A percentile compares a stretch with the other conserved stretches of the same genome.
Evolutionary conservation across 768 basidiomycete genomes (phyloP).

Genomic region (Butyriboletus loyo): DNA sequence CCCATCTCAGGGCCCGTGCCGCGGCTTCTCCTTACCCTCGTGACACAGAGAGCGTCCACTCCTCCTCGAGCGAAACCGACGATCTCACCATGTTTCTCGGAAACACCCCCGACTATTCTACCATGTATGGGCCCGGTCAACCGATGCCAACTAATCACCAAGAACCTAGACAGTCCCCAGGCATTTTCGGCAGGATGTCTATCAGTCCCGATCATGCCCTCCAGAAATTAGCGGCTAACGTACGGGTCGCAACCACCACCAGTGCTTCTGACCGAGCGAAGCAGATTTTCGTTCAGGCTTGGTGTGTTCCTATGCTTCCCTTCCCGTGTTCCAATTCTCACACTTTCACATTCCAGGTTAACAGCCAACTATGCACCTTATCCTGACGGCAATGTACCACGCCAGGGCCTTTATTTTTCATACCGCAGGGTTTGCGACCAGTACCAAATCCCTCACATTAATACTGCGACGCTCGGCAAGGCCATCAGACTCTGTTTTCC

Average conservation of each 20-base stretch:
- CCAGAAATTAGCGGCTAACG: constrained; percentile 84
- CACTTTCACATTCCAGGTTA: constrained; percentile 51
- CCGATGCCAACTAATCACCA: constrained; percentile 40
- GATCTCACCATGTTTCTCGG: constrained; percentile 77
- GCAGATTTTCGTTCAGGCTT: constrained; percentile 90
- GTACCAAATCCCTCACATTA: constrained; percentile 91
- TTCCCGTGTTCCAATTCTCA: constrained; percentile 18
- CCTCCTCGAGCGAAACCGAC: constrained; percentile 86
- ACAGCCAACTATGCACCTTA: constrained; percentile 88
- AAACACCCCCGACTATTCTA: constrained; percentile 58
- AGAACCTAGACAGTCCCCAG: constrained; percentile 59
- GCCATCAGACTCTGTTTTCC: constrained; percentile 92
- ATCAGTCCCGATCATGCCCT: constrained; percentile 73
- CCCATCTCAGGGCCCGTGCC: constrained; percentile 75
- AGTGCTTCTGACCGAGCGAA: constrained; percentile 90
- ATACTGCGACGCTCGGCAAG: constrained; percentile 93
- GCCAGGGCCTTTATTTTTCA: constrained; percentile 92
- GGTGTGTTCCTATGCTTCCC: constrained; percentile 48
- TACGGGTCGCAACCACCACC: constrained; percentile 85
- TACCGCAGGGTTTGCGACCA: constrained; percentile 90
- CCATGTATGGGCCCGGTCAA: constrained; percentile 53
- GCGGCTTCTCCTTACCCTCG: constrained; percentile 84
- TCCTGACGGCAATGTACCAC: constrained; percentile 89
- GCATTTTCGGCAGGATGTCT: constrained; percentile 74
- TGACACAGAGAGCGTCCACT: constrained; percentile 82